Conservation (phyloP, 2,329 filamentous ascomycete genomes). For the Sphaerulina musiva region DNA sequence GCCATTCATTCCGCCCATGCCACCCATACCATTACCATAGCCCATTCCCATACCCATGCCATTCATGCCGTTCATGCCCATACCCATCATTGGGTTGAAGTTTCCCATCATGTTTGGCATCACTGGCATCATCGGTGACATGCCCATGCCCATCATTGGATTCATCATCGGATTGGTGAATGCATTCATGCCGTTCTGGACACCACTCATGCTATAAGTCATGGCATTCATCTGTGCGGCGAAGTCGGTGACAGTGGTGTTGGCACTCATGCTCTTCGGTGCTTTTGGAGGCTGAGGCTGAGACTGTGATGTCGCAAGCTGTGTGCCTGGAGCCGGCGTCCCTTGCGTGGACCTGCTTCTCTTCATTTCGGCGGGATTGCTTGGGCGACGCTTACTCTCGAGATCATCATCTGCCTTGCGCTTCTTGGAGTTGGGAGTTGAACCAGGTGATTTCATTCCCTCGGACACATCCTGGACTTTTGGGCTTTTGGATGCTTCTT, state of each 20-base stretch:
- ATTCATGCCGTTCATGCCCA: slow-evolving; percentile 35
- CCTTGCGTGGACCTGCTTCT: slow-evolving; percentile 32
- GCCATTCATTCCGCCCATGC: slow-evolving; percentile 35
- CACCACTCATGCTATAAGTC: slow-evolving; percentile 24
- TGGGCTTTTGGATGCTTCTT: slow-evolving; percentile 35
- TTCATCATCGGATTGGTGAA: slow-evolving; percentile 22
- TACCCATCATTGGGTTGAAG: slow-evolving; percentile 37
- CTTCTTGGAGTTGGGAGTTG: slow-evolving; percentile 57
- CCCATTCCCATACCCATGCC: slow-evolving; percentile 40
- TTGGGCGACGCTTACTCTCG: slow-evolving; percentile 39
- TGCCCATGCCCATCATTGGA: slow-evolving; percentile 26
- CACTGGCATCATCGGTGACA: slow-evolving; percentile 19
- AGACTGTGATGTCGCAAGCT: slow-evolving; percentile 10
- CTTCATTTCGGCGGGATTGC: slow-evolving; percentile 43
- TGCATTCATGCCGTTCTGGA: slow-evolving; percentile 28
- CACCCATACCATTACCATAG: slow-evolving; percentile 4
- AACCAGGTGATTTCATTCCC: slow-evolving; percentile 31
- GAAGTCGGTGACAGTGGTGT: slow-evolving; percentile 36
- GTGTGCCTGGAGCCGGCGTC: slow-evolving; percentile 37
- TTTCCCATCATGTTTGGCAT: slow-evolving; percentile 18
- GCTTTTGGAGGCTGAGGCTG: slow-evolving; percentile 23
- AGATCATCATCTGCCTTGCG: slow-evolving; percentile 68
- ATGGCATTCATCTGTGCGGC: slow-evolving; percentile 43
- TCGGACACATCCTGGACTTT: slow-evolving; percentile 18
- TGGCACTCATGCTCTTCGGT: slow-evolving; percentile 23